Conservation (phyloP, 78 protist species). For the Ministeria vibrans region DNA sequence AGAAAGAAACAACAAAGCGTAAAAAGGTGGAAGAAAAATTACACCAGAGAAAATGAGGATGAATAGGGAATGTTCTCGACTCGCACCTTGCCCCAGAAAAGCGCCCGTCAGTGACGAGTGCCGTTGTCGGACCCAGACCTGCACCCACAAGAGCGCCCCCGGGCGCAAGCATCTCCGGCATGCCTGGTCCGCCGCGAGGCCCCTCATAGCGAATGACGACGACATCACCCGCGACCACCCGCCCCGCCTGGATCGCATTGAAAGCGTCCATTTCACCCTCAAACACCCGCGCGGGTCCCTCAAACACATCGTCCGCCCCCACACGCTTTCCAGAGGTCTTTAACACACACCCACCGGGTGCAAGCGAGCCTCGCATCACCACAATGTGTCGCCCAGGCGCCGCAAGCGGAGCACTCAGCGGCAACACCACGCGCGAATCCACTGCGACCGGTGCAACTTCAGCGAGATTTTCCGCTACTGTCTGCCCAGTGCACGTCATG, state of each 20-base stretch:
- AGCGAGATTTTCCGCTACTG: constrained; percentile 51
- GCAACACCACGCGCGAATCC: neutral
- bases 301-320: neutral
- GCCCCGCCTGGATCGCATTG: neutral
- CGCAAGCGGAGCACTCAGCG: neutral
- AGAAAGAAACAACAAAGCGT: too few relatives aligned
- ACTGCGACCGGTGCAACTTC: neutral
- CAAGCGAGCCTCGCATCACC: constrained; percentile 44
- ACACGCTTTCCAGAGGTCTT: constrained; percentile 55
- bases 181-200: constrained; percentile 61
- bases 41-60: neutral
- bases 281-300: constrained; percentile 44
- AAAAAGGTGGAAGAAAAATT: neutral
- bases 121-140: constrained; percentile 34
- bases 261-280: constrained; percentile 37
- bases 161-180: constrained; percentile 52
- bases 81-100: constrained; percentile 19
- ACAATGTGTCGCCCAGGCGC: constrained; percentile 13
- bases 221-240: neutral
- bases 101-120: constrained; percentile 49
- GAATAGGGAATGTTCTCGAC: neutral
- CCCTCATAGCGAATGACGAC: constrained; percentile 49
- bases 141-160: constrained; percentile 40
- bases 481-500: constrained; percentile 55
- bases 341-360: constrained; percentile 49